Percentiles rank a stretch among this genome's conserved stretches.
phyloP scores from a whole-genome alignment of 129 eudicot genomes.

The Mikania micrantha region DNA sequence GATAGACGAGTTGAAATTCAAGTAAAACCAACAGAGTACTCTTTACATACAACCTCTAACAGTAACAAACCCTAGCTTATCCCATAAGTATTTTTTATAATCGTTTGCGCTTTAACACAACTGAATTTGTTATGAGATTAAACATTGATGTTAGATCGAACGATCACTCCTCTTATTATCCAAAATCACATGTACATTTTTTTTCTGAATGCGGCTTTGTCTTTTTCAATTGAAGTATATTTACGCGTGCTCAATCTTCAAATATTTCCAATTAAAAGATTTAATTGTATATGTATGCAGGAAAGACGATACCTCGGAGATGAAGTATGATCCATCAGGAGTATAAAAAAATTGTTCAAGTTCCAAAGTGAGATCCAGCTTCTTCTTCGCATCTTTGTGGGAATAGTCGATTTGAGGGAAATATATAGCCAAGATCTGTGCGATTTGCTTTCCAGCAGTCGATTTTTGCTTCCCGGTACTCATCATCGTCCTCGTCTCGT shows the following conservation, averaged over 20 bases:
- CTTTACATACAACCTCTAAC: not conserved
- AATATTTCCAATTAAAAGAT: not conserved
- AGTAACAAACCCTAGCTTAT: not conserved
- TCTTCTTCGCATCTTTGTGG: slow-evolving; percentile 29
- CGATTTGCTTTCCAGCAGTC: slow-evolving; percentile 12
- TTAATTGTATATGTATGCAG: not conserved
- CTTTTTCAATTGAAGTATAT: not conserved
- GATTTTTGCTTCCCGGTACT: slow-evolving; percentile 16
- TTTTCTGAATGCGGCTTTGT: not conserved
- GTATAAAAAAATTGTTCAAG: slow-evolving; percentile 58
- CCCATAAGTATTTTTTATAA: not conserved
- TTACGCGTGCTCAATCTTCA: not conserved
- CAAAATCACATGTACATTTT: not conserved
- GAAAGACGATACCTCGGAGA: slow-evolving; percentile 50
- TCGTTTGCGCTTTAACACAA: not conserved
- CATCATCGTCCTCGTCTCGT: slow-evolving; percentile 10
- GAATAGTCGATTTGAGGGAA: slow-evolving; percentile 42
- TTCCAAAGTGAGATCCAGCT: slow-evolving; percentile 37
- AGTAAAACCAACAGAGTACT: no score
- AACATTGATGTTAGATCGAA: not conserved
- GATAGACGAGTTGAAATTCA: not conserved
- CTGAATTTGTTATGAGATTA: not conserved
- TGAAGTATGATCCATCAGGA: slow-evolving; percentile 34
- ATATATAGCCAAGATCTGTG: slow-evolving; percentile 26
- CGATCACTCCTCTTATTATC: not conserved